These are phyloP conservation scores for Aspergillus carbonarius DNA, from an alignment of 2,329 filamentous ascomycete species.

Conservation along the genomic window DNA sequence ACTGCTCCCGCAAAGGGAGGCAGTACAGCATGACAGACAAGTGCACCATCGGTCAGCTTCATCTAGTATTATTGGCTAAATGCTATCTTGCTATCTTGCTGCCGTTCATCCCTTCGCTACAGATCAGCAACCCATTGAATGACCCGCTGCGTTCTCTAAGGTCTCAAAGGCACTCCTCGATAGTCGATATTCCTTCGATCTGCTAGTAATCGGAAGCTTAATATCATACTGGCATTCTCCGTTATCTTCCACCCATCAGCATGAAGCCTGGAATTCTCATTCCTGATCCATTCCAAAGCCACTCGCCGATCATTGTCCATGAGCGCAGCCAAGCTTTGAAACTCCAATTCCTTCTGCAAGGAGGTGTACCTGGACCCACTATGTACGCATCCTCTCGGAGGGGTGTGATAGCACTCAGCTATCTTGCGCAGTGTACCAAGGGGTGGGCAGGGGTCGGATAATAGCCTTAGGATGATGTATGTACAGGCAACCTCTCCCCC, in stretches of 20 bases:
- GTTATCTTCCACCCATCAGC: neutral
- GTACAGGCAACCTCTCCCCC: neutral
- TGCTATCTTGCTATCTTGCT: neutral
- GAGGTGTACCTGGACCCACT: slow-evolving; percentile 3
- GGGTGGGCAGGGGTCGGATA: neutral
- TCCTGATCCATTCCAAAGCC: neutral
- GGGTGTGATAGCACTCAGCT: neutral
- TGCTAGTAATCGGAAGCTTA: neutral
- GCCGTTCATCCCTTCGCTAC: neutral
- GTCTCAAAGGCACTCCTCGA: neutral
- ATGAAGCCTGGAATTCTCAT: neutral
- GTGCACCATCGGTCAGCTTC: neutral
- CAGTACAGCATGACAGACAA: neutral
- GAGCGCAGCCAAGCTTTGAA: slow-evolving; percentile 5
- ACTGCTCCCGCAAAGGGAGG: neutral
- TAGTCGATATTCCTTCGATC: neutral
- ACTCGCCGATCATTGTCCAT: neutral
- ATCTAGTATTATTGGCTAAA: neutral
- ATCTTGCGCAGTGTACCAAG: neutral
- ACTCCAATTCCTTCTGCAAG: slow-evolving; percentile 7
- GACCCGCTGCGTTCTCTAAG: neutral
- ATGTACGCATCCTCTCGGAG: neutral
- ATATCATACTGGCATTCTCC: neutral
- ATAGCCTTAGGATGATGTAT: neutral
- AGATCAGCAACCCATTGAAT: neutral